Evolutionary conservation across 148 eudicot genomes (phyloP), one percentile per base, ranked within the genome.

Genomic region (Nepenthes gracilis): DNA sequence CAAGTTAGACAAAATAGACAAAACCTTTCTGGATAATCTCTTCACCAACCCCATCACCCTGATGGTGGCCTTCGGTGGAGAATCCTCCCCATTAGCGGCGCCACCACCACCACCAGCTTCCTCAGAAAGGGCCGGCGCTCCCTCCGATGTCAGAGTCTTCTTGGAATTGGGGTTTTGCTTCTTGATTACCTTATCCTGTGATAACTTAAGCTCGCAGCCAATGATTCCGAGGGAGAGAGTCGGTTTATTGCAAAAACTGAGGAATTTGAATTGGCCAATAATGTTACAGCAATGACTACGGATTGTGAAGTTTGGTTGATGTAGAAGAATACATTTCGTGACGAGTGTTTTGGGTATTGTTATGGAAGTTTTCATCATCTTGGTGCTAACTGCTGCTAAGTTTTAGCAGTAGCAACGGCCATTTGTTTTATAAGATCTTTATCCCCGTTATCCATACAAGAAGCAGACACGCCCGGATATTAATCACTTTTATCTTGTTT

Each of bases 1-100:
- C 83, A 93, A 82, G 77, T 93, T 93, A 34, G 98, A 77, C 69
- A 88, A 73, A 67, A 76, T 58, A 4, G 85, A 38, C 78, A 93
- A 79, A 57, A 76, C 83, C 79, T 38, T 88, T 57, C 65, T 83
- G n/a, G 77, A 72, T 12, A 83, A 54, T 67, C 73, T 74, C 83
- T 79, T 88, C 58, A 80, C 38, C 48, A 67, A 40, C 59, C 77
- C 69, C 54, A 14, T 54, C 47, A 35, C 68, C 55, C 6, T 65
- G 56, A 12, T 59, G 35, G 38, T 8, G 8, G 5, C 40, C 55
- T 48, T 56, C 54, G 54, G 61, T 43, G 68, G 54, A 55, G 61
- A 54, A 6, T 33, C 68, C 55, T 57, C 34, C 64, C 4, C n/a
- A 49, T 49, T 49, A 12, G 61, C 48, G 15, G 70, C 66, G 67